These are phyloP conservation scores for Penicillium crystallinum DNA, from an alignment of 495 filamentous ascomycete genomes.

Conservation along the genomic window DNA sequence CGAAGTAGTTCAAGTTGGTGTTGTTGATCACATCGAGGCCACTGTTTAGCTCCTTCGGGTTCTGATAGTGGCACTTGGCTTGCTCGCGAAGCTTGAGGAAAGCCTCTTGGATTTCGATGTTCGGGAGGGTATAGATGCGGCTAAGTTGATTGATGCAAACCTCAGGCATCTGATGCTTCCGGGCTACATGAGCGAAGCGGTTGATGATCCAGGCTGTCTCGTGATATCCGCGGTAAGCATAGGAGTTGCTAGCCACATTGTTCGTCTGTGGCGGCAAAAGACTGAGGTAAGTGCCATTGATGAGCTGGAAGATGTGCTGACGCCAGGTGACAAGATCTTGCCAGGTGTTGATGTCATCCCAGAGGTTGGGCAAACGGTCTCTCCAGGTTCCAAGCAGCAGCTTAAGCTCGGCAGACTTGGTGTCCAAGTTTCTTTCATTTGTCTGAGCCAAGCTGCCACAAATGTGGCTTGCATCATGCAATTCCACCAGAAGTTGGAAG, in stretches of 20 bases:
- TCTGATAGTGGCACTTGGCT: constrained; percentile 97
- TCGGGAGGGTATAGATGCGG: constrained; percentile 95
- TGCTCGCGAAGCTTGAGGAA: constrained; percentile 97
- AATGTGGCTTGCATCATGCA: constrained; percentile 96
- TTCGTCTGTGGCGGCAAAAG: constrained; percentile 76
- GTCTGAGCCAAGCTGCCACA: constrained; percentile 83
- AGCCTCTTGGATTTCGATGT: constrained; percentile 99
- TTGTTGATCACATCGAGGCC: constrained; percentile 99
- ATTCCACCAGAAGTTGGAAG: constrained; percentile 97
- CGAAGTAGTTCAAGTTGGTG: constrained; percentile 98
- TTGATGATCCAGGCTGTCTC: constrained; percentile 99
- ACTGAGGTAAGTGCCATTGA: constrained; percentile 87
- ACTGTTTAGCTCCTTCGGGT: constrained; percentile 80
- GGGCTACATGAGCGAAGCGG: constrained; percentile 92
- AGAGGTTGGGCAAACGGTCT: constrained; percentile 91
- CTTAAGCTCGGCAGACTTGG: constrained; percentile 93
- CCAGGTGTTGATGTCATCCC: constrained; percentile 99
- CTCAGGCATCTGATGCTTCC: constrained; percentile 93
- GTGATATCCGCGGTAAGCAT: constrained; percentile 94
- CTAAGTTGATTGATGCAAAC: constrained; percentile 96
- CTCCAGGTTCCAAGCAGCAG: constrained; percentile 91
- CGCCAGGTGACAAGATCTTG: constrained; percentile 98
- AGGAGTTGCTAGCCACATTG: constrained; percentile 77
- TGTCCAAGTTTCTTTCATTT: constrained; percentile 78
- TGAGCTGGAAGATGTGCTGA: constrained; percentile 96